Base-by-base conservation (phyloP, 495 filamentous ascomycete species). In the Tuber magnatum region DNA sequence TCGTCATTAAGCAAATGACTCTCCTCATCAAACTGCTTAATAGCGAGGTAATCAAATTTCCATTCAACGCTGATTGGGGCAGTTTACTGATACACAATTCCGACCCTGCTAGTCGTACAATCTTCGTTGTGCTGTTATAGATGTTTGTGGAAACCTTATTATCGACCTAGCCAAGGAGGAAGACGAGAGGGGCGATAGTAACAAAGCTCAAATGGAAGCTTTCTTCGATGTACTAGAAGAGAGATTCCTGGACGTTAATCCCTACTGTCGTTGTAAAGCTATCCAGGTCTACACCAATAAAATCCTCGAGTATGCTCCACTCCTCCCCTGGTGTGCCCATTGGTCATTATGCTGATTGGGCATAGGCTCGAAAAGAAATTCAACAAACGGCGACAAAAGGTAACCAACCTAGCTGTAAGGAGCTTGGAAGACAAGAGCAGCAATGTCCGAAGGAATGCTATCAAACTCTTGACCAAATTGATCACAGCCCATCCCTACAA, bases 391-490 rank as follows among this genome's bases (percentile, higher is more conserved):
- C 87, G 95, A 76, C 94, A 97, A 83, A 89, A 87, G 75, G 93
- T 90, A 0, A 92, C 96, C 24, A 92, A 96, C 80, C 85, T 97
- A 20, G 94, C 95, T 10, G 89, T 92, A 56, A 88, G 92, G 78
- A 97, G 94, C 81, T 86, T 99, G 38, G 92, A 97, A 83, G 95
- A 99, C 85, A 99, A 97, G 85, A 98, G 95, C 83, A 98, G 96
- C 83, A 94, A 98, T 82, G 95, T 98, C 35, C 87, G 95, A 77
- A 90, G 93, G 56, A 97, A 98, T 82, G 94, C 96, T 0, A 96
- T 99, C 83, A 97, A 96, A 80, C 85, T 99, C 42, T 86, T 98
- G 22, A 92, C 91, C 1, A 91, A 91, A 72, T 86, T 99, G 16
- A 91, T 98, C 73, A 91, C 92, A 43, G 97, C 93, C 0, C 96